Conservation (phyloP, 2,329 filamentous ascomycete genomes). For the Botrytis medusae region DNA sequence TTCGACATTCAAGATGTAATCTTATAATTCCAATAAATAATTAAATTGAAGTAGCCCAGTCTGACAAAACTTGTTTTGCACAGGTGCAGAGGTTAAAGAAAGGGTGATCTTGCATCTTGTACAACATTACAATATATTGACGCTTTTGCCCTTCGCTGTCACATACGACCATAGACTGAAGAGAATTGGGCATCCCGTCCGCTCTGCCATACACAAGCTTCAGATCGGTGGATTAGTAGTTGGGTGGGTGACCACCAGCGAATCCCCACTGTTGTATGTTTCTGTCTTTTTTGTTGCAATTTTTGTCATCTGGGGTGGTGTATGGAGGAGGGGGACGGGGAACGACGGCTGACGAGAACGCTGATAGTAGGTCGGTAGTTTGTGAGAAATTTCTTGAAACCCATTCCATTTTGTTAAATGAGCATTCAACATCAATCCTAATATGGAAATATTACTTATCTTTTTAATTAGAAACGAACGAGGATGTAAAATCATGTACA, state of each 20-base stretch:
- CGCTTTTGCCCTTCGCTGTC: fast-evolving
- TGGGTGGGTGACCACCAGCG: not conserved
- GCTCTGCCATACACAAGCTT: not conserved
- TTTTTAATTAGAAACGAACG: too few species aligned
- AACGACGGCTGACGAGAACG: not conserved
- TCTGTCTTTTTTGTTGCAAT: not conserved
- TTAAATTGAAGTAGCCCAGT: too few species aligned
- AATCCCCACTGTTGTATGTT: not conserved
- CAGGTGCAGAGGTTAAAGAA: too few species aligned
- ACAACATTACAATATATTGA: fast-evolving
- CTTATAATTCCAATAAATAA: too few species aligned
- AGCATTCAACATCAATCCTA: not conserved
- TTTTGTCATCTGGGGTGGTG: not conserved
- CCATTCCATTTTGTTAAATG: not conserved
- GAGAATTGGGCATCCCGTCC: not conserved
- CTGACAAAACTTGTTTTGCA: too few species aligned
- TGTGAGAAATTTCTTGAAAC: not conserved
- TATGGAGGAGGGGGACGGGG: not conserved
- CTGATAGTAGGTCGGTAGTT: not conserved
- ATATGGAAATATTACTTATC: too few species aligned
- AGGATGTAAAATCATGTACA: not conserved
- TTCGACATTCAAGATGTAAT: too few species aligned
- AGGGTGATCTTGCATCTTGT: not conserved
- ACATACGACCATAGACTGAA: not conserved
- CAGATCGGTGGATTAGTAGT: not conserved